These are phyloP conservation scores for Astragalus membranaceus DNA, from an alignment of 306 rosid species.

Conservation along the genomic window DNA sequence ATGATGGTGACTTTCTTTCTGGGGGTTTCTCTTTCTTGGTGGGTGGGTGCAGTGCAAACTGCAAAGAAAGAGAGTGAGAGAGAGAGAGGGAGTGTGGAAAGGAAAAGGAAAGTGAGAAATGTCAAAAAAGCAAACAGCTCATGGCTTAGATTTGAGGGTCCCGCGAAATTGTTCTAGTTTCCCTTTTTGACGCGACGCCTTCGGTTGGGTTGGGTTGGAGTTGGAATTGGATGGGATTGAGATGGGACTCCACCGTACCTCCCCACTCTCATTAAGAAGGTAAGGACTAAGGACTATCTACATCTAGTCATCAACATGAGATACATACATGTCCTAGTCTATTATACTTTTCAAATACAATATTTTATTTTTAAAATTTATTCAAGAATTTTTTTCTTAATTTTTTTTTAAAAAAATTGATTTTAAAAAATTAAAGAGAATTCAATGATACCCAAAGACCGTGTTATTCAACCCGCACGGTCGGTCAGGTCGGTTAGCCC, in stretches of 20 bases:
- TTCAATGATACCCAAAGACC: too few species aligned
- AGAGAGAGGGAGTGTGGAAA: background rate
- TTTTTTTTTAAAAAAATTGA: too few species aligned
- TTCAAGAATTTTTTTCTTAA: too few species aligned
- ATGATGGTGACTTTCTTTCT: constrained; percentile 4
- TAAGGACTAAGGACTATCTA: too few species aligned
- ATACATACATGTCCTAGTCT: too few species aligned
- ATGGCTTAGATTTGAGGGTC: constrained; percentile 72
- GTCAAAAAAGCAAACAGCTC: constrained; percentile 59
- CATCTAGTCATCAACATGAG: too few species aligned
- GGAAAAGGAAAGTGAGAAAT: constrained; percentile 17
- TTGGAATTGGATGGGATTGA: background rate
- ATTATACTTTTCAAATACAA: too few species aligned
- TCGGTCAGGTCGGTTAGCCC: too few species aligned
- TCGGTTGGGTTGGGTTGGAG: background rate
- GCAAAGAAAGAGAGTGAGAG: background rate
- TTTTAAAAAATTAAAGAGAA: too few species aligned
- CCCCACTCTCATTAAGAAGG: background rate
- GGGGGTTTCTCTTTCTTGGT: background rate
- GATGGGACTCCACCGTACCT: background rate
- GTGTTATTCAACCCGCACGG: too few species aligned
- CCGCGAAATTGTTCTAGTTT: constrained; percentile 49
- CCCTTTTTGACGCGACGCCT: constrained; percentile 48
- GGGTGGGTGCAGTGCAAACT: background rate
- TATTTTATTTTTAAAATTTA: too few species aligned